phyloP scores from a whole-genome alignment of 495 filamentous ascomycete species.

The Annulohypoxylon maeteangense region DNA sequence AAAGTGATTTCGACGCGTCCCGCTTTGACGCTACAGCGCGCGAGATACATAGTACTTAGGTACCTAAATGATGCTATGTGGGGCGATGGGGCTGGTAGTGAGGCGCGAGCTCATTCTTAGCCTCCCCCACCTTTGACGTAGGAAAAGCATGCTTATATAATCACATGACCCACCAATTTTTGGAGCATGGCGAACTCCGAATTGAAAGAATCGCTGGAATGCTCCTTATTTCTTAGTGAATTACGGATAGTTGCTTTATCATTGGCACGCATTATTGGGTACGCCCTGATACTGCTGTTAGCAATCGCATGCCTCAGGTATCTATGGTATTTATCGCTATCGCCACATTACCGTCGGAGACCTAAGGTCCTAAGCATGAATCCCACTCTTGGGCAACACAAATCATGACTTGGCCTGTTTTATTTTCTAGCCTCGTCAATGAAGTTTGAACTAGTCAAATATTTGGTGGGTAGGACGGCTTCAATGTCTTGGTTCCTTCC shows the following conservation, averaged over 20 bases:
- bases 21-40: neutral
- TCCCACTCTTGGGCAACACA: slow-evolving; percentile 33
- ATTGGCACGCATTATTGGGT: slow-evolving; percentile 7
- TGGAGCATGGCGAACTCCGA: slow-evolving; percentile 59
- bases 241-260: slow-evolving; percentile 21
- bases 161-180: slow-evolving; percentile 3
- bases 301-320: slow-evolving; percentile 7
- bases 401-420: neutral
- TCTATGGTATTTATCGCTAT: slow-evolving; percentile 21
- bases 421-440: neutral
- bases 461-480: slow-evolving; percentile 30
- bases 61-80: neutral
- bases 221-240: neutral
- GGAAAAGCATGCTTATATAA: neutral
- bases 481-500: slow-evolving; percentile 29
- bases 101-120: neutral
- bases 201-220: slow-evolving; percentile 27
- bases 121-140: slow-evolving; percentile 13
- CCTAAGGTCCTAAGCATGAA: neutral
- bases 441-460: neutral
- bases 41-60: neutral
- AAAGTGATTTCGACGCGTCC: slow-evolving; percentile 37
- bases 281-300: neutral
- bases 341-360: slow-evolving; percentile 25
- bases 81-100: neutral